These are phyloP conservation scores for Backusella morwellensis DNA, from an alignment of 192 early-diverging fungal genomes.

Conservation along the genomic window DNA sequence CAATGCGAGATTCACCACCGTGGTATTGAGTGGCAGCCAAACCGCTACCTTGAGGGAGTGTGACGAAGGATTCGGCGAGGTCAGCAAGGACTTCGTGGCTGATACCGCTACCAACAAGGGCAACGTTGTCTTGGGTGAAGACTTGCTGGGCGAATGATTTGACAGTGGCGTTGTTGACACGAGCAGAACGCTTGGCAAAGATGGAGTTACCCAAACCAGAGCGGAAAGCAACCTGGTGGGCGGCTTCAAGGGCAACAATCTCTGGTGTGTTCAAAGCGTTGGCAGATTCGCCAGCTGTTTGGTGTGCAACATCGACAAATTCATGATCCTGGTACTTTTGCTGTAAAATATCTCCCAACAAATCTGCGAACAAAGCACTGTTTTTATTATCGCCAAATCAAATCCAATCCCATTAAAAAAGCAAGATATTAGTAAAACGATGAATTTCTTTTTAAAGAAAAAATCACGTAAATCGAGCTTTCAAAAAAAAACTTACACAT, in stretches of 20 bases:
- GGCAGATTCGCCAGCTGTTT: conserved; percentile 65
- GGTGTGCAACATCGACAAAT: conserved; percentile 67
- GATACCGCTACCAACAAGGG: conserved; percentile 85
- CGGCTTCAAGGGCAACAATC: conserved; percentile 68
- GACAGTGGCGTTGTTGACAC: conserved; percentile 67
- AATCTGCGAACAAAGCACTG: conserved; percentile 76
- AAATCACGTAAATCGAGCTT: neutral
- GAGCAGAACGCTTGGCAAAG: conserved; percentile 67
- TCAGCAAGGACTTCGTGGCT: conserved; percentile 66
- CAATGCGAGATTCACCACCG: conserved; percentile 85
- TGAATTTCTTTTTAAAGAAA: neutral
- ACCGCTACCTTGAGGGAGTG: conserved; percentile 28
- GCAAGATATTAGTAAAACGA: neutral
- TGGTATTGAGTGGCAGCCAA: conserved; percentile 62
- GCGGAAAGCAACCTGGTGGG: conserved; percentile 92
- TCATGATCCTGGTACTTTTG: conserved; percentile 85
- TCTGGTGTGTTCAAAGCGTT: conserved; percentile 62
- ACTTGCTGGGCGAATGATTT: conserved; percentile 68
- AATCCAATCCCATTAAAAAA: neutral
- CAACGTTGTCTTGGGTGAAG: conserved; percentile 72
- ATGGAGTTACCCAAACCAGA: conserved; percentile 93
- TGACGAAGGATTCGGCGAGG: conserved; percentile 62
- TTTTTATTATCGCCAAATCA: neutral
- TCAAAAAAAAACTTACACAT: conserved; percentile 62
- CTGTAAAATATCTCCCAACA: conserved; percentile 74